These are phyloP conservation scores for Fusarium setosum DNA, from an alignment of 2,329 filamentous ascomycete species.

Conservation along the genomic window DNA sequence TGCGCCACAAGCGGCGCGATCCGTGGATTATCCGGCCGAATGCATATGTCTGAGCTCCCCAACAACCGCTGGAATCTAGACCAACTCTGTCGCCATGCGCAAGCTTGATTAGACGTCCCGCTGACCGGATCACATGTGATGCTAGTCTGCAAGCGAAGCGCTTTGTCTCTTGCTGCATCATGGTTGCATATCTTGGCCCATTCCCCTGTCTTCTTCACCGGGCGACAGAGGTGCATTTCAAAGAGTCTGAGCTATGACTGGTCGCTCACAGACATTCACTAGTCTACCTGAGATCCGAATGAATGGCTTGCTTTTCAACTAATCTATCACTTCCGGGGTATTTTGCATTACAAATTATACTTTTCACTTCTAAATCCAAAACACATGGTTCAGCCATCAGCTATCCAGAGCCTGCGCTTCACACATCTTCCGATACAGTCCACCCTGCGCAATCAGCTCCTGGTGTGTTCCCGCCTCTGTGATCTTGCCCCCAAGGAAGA, in stretches of 20 bases:
- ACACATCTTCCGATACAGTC: slow-evolving; percentile 63
- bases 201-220: background rate
- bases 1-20: slow-evolving; percentile 17
- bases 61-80: slow-evolving; percentile 32
- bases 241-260: too few relatives aligned
- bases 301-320: too few relatives aligned
- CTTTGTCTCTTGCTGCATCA: background rate
- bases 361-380: background rate
- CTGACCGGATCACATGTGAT: slow-evolving; percentile 8
- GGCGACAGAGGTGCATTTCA: background rate
- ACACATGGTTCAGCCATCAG: background rate
- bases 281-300: too few relatives aligned
- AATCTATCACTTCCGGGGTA: slow-evolving; percentile 4
- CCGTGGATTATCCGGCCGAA: slow-evolving; percentile 32
- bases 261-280: too few relatives aligned
- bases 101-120: slow-evolving; percentile 9
- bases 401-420: slow-evolving; percentile 51
- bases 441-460: slow-evolving; percentile 60
- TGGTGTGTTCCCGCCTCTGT: slow-evolving; percentile 68
- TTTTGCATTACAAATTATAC: slow-evolving; percentile 27
- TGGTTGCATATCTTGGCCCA: slow-evolving; percentile 9
- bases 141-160: background rate
- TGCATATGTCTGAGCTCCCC: slow-evolving; percentile 19
- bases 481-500: slow-evolving; percentile 68
- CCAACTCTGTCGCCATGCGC: slow-evolving; percentile 15